Conservation (phyloP, 805 yeast species). For the Kodamaea neixiangensis region DNA sequence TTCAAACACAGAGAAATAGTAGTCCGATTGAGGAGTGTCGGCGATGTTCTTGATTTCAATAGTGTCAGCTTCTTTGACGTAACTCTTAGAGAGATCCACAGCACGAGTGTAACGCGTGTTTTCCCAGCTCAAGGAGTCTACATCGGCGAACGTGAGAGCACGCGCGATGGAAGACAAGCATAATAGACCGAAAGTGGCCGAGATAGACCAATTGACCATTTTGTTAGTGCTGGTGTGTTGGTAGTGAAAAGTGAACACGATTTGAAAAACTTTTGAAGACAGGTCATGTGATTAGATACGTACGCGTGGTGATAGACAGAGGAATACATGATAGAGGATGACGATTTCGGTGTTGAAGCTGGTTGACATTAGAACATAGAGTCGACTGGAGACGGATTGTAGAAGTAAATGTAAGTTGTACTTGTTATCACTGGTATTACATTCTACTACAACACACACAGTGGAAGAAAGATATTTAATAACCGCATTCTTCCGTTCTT, state of each 20-base stretch:
- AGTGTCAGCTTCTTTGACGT: constrained; percentile 60
- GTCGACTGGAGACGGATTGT: not conserved
- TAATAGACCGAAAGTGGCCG: constrained; percentile 3
- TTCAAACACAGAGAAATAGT: constrained; percentile 55
- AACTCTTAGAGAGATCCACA: constrained; percentile 67
- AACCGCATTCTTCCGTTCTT: too few relatives aligned
- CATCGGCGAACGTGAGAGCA: constrained; percentile 11
- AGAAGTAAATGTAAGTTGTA: not conserved
- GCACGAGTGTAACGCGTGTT: constrained; percentile 57
- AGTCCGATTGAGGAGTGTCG: constrained; percentile 51
- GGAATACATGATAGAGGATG: not conserved
- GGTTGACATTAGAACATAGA: too few relatives aligned
- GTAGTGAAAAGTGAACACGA: constrained; percentile 8
- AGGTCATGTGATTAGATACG: not conserved
- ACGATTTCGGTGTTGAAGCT: not conserved
- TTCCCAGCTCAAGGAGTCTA: constrained; percentile 44
- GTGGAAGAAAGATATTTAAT: too few relatives aligned
- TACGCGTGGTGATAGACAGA: not conserved
- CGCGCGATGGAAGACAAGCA: constrained; percentile 7
- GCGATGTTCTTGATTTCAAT: constrained; percentile 62
- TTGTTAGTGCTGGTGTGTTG: not conserved
- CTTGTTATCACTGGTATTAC: too few relatives aligned
- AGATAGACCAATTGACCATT: constrained; percentile 9
- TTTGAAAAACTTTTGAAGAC: not conserved
- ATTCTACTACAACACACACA: too few relatives aligned